Base-by-base conservation (phyloP, 768 basidiomycete species). In the Cystobasidium onofrii region DNA sequence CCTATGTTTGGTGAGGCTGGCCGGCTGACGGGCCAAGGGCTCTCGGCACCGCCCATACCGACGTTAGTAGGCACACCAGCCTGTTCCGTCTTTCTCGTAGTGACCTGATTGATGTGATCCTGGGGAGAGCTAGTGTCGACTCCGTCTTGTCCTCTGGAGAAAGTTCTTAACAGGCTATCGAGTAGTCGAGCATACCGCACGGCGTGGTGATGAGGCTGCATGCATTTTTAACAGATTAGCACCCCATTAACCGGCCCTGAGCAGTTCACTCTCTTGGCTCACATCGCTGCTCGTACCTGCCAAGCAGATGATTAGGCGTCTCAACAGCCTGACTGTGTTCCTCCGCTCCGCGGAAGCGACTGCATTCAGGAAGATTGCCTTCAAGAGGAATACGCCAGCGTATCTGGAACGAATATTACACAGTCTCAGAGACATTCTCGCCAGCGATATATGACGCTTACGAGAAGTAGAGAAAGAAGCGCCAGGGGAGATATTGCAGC, bases 341-440 rank as follows among this genome's bases (percentile, higher is more conserved):
- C 18, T 1, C 0, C 46, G 62, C 46, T 73, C 75, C 1, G n/a
- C 4, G 1, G 69, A 44, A 1, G 69, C 46, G 25, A 78, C 75
- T 18, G 74, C 77, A 31, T 65, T 70, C 17, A 73, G 54, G 70
- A 74, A 76, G 44, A 76, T 54, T 39, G 73, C 76, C 39, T 76
- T 76, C 46, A 76, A 73, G 1, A 78, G 72, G 44, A 78, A 78
- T 20, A 75, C 75, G 18, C 75, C 73, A 20, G 74, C 76, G 46
- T 75, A 78, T 6, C 57, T 60, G 33, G 2, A 23, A 12, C 33
- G 29, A 7, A 20, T 60, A 15, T 20, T 12, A 12, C 25, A 6
- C 4, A 20, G 27, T 60, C 57, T 29, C 23, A 23, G 3, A 12
- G 33, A 12, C 31, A 29, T 15, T 6, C 25, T 60, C 25, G 29